Percentiles rank a stretch among this genome's conserved stretches.
Conservation (phyloP, 495 filamentous ascomycete genomes). For the Xylaria grammica region DNA sequence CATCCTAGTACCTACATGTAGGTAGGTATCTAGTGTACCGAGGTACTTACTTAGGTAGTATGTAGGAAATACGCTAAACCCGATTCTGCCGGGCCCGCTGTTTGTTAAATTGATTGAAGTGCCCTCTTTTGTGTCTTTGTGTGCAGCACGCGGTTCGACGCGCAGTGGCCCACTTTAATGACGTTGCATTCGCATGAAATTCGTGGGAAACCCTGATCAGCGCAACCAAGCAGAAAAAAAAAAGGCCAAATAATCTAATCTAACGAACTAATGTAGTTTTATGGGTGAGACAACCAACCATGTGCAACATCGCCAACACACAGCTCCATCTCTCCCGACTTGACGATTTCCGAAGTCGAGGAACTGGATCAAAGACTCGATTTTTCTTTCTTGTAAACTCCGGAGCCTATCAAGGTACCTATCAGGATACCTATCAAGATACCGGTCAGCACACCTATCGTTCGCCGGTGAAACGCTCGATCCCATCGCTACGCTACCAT, state of each 20-base stretch:
- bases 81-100: too few species aligned
- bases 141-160: conserved; percentile 2
- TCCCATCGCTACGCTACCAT: too few species aligned
- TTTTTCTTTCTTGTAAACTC: not conserved
- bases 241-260: conserved; percentile 14
- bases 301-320: not conserved
- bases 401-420: too few species aligned
- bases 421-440: too few species aligned
- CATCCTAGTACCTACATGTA: not conserved
- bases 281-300: not conserved
- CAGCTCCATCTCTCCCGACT: not conserved
- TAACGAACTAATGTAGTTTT: not conserved
- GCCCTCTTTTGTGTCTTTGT: too few species aligned
- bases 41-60: too few species aligned
- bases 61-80: too few species aligned
- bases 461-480: too few species aligned
- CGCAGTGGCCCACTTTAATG: conserved; percentile 22
- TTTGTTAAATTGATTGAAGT: too few species aligned
- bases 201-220: conserved; percentile 8
- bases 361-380: not conserved
- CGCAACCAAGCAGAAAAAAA: conserved; percentile 15
- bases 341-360: not conserved
- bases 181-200: conserved; percentile 17
- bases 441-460: too few species aligned
- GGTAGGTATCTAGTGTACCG: too few species aligned